A percentile compares a stretch with the other conserved stretches of the same genome.
Evolutionary conservation across 1,139 yeast genomes (phyloP).

Genomic region (Pichia sp.): DNA sequence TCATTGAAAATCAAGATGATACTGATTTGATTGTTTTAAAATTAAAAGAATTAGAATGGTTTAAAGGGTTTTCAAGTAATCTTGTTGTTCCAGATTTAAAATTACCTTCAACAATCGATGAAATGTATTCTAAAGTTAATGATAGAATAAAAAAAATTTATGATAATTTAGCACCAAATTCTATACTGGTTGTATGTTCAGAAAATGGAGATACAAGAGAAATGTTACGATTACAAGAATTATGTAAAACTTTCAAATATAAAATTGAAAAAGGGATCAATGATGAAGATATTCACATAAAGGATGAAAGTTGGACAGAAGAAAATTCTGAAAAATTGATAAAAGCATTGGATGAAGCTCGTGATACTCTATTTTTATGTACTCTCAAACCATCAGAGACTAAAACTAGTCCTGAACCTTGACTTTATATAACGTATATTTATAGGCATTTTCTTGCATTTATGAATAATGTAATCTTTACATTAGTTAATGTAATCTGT

Average conservation of each 20-base stretch:
- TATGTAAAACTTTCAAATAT: conserved; percentile 36
- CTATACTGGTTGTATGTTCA: conserved; percentile 56
- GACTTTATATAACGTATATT: too few relatives aligned
- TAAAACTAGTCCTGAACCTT: neutral
- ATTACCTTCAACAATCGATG: conserved; percentile 21
- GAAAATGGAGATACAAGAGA: conserved; percentile 58
- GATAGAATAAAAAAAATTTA: conserved; percentile 45
- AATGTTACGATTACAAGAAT: conserved; percentile 42
- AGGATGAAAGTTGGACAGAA: conserved; percentile 36
- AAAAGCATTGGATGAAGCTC: conserved; percentile 41
- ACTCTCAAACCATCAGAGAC: conserved; percentile 30
- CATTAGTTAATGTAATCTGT: too few relatives aligned
- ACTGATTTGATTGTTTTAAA: conserved; percentile 49
- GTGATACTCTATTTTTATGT: conserved; percentile 52
- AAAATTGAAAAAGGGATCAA: conserved; percentile 33
- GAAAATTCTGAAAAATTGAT: conserved; percentile 51
- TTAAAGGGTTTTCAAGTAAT: conserved; percentile 23
- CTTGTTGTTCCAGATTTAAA: conserved; percentile 11
- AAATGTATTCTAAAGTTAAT: conserved; percentile 35
- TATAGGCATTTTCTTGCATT: too few relatives aligned
- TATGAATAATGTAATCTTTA: too few relatives aligned
- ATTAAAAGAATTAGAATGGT: conserved; percentile 54
- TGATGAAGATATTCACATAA: conserved; percentile 26
- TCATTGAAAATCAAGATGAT: conserved; percentile 33
- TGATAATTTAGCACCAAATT: conserved; percentile 47